phyloP scores from a whole-genome alignment of 1,284 basidiomycete genomes.

The Ceratobasidium sp. region DNA sequence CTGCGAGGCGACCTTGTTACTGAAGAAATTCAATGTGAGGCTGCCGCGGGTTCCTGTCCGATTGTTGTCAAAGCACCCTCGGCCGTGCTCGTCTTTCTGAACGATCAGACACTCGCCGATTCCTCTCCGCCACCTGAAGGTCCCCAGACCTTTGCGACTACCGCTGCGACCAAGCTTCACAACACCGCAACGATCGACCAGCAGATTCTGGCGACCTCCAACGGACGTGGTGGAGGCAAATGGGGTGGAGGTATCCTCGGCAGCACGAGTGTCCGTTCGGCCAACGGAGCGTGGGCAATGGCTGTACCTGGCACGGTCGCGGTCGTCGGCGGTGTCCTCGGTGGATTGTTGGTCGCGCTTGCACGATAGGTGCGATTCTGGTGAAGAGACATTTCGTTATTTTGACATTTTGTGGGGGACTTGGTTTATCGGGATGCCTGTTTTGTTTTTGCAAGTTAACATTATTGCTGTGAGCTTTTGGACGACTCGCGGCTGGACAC shows the following conservation, averaged over 20 bases:
- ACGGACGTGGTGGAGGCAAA: conserved; percentile 48
- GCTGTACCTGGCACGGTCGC: conserved; percentile 21
- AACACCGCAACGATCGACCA: conserved; percentile 48
- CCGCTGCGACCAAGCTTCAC: conserved; percentile 53
- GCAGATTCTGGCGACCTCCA: conserved; percentile 50
- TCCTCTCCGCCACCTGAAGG: conserved; percentile 48
- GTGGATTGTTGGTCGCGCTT: conserved; percentile 31
- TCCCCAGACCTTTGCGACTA: conserved; percentile 42
- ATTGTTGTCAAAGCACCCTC: conserved; percentile 74
- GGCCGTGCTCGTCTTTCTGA: conserved; percentile 75
- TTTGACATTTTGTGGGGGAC: neutral
- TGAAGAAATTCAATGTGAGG: conserved; percentile 62
- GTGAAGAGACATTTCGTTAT: conserved; percentile 10
- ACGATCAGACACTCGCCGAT: conserved; percentile 54
- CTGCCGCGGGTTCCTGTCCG: conserved; percentile 60
- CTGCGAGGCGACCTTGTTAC: conserved; percentile 61
- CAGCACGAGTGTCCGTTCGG: conserved; percentile 34
- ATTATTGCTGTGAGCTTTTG: neutral
- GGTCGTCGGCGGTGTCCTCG: conserved; percentile 21
- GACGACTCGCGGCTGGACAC: neutral
- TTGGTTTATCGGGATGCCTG: neutral
- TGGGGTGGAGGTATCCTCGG: conserved; percentile 38
- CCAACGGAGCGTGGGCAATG: conserved; percentile 13
- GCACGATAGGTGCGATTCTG: conserved; percentile 19
- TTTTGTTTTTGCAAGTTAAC: conserved; percentile 25